Evolutionary conservation across 176 grass and related monocot genomes (phyloP).

Genomic region (Carex parvula): DNA sequence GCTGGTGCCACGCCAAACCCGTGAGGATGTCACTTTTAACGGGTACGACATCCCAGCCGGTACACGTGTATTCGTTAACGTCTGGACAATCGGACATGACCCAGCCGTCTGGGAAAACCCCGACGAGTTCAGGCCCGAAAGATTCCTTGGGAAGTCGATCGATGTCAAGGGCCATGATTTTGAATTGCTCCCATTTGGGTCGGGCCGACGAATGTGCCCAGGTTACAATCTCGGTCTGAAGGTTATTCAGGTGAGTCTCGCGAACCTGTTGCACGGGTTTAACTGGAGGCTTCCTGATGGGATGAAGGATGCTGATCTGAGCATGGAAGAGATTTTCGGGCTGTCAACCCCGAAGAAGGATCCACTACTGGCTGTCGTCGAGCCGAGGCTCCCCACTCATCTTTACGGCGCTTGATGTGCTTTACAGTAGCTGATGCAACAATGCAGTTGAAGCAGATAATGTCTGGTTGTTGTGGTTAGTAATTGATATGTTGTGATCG

Average conservation of each 20-base stretch:
- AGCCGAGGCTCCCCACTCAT: slow-evolving; percentile 29
- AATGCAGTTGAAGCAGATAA: background rate
- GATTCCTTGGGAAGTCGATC: slow-evolving; percentile 35
- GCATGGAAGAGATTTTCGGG: slow-evolving; percentile 51
- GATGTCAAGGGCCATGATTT: slow-evolving; percentile 56
- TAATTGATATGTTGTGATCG: background rate
- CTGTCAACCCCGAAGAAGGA: slow-evolving; percentile 29
- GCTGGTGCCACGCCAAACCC: slow-evolving; percentile 35
- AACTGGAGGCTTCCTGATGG: slow-evolving; percentile 45
- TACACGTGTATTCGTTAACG: slow-evolving; percentile 37
- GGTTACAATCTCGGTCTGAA: slow-evolving; percentile 48
- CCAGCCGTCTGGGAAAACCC: slow-evolving; percentile 44
- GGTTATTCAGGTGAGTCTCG: slow-evolving; percentile 41
- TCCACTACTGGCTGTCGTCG: slow-evolving; percentile 22
- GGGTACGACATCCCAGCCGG: slow-evolving; percentile 42
- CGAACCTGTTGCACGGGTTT: slow-evolving; percentile 55
- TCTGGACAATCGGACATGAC: slow-evolving; percentile 51
- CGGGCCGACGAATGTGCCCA: slow-evolving; percentile 59
- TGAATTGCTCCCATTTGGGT: slow-evolving; percentile 52
- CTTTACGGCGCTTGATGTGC: slow-evolving; percentile 33
- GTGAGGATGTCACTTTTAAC: slow-evolving; percentile 32
- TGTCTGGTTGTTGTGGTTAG: background rate
- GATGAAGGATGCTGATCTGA: slow-evolving; percentile 33
- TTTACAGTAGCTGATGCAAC: background rate
- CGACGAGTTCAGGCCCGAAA: slow-evolving; percentile 45